Conservation (phyloP, 2,329 filamentous ascomycete genomes). For the Aspergillus tubingensis region DNA sequence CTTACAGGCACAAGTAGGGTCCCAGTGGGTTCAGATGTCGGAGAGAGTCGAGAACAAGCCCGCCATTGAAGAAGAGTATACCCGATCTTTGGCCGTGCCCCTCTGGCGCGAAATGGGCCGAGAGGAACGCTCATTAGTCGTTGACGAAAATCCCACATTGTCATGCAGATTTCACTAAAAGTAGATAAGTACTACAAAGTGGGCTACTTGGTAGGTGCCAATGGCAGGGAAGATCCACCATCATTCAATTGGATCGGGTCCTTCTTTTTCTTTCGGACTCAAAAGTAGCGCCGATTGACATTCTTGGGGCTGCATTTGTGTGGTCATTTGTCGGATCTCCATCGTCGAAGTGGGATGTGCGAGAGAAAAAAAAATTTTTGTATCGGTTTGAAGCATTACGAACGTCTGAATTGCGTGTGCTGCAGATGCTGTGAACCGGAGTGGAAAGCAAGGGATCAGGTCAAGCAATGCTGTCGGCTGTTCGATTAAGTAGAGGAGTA, state of each 20-base stretch:
- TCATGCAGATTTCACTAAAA: no score
- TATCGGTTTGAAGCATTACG: neutral
- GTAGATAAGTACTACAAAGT: no score
- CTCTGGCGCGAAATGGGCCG: neutral
- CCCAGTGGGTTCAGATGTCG: constrained; percentile 5
- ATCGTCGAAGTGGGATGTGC: neutral
- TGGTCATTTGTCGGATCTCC: neutral
- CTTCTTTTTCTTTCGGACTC: neutral
- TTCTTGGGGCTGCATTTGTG: neutral
- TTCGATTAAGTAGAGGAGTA: neutral
- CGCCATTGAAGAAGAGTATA: neutral
- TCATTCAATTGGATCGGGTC: neutral
- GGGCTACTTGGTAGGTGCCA: neutral
- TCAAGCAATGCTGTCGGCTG: neutral
- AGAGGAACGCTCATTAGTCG: neutral
- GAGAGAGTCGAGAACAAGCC: neutral
- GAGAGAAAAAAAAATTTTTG: no score
- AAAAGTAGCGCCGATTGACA: neutral
- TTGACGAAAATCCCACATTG: neutral
- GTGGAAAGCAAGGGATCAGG: neutral
- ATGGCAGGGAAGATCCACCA: neutral
- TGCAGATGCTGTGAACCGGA: neutral
- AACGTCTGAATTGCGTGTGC: neutral
- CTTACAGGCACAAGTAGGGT: constrained; percentile 1
- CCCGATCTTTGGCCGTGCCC: neutral